A percentile compares a stretch with the other conserved stretches of the same genome.
phyloP scores from a whole-genome alignment of 805 yeast genomes.

The Saccharomycopsis vini region DNA sequence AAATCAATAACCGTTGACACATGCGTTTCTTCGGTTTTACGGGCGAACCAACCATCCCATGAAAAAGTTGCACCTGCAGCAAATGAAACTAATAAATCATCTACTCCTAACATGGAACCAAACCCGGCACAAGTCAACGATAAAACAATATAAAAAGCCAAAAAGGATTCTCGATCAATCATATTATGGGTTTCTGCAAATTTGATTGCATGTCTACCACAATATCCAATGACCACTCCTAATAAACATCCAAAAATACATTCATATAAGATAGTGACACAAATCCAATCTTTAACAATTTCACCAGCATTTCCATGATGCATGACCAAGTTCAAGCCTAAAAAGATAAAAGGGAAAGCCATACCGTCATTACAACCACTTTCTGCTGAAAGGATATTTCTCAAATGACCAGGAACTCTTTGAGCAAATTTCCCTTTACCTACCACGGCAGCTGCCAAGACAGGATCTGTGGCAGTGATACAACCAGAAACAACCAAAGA shows the following conservation, averaged over 20 bases:
- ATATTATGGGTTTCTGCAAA: conserved; percentile 61
- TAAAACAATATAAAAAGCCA: conserved; percentile 74
- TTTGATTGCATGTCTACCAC: conserved; percentile 60
- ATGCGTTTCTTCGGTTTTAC: conserved; percentile 73
- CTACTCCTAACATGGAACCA: conserved; percentile 81
- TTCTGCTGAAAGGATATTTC: conserved; percentile 76
- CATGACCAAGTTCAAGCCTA: conserved; percentile 61
- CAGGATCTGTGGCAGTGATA: conserved; percentile 93
- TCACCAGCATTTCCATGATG: conserved; percentile 56
- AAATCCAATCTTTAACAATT: conserved; percentile 74
- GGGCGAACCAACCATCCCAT: conserved; percentile 88
- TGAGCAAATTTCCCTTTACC: conserved; percentile 89
- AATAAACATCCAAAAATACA: conserved; percentile 71
- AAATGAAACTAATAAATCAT: conserved; percentile 80
- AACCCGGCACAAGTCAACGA: conserved; percentile 83
- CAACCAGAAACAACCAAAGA: conserved; percentile 76
- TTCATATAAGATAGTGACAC: conserved; percentile 69
- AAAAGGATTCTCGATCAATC: conserved; percentile 82
- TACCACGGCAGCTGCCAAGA: conserved; percentile 89
- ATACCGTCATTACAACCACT: conserved; percentile 91
- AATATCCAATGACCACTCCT: conserved; percentile 65
- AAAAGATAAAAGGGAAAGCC: conserved; percentile 84
- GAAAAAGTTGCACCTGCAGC: conserved; percentile 91
- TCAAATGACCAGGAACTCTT: conserved; percentile 86
- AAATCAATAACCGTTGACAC: conserved; percentile 87